phyloP scores from a whole-genome alignment of 148 eudicot genomes.

The Spergularia bocconei region DNA sequence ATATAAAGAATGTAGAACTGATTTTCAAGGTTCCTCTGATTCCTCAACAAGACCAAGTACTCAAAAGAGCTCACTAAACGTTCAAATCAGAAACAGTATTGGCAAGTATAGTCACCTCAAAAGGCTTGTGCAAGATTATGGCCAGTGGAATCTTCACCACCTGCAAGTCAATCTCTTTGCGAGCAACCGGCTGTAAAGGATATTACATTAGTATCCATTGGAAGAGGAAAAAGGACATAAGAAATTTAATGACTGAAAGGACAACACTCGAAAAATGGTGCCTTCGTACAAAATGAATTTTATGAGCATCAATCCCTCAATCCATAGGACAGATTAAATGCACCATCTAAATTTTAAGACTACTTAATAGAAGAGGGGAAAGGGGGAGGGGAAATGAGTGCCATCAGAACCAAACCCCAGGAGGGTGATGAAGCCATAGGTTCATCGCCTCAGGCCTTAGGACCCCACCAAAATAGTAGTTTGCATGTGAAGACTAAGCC shows the following conservation, averaged over 20 bases:
- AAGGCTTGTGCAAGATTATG: conserved; percentile 72
- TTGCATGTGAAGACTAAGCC: no score
- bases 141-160: conserved; percentile 59
- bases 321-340: background rate
- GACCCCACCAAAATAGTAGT: no score
- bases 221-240: background rate
- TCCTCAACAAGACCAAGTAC: background rate
- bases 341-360: conserved; percentile 5
- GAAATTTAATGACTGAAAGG: background rate
- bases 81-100: background rate
- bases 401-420: background rate
- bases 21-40: background rate
- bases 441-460: no score
- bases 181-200: conserved; percentile 70
- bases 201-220: conserved; percentile 11
- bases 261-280: background rate
- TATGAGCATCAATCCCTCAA: background rate
- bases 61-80: conserved; percentile 3
- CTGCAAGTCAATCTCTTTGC: conserved; percentile 82
- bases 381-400: background rate
- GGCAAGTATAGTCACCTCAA: conserved; percentile 42
- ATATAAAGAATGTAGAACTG: background rate
- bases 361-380: background rate
- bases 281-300: background rate
- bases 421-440: no score